Evolutionary conservation across 352 stramenopile species (phyloP), one percentile per base, ranked within the genome.

Genomic region (Globisporangium heterothallicum): DNA sequence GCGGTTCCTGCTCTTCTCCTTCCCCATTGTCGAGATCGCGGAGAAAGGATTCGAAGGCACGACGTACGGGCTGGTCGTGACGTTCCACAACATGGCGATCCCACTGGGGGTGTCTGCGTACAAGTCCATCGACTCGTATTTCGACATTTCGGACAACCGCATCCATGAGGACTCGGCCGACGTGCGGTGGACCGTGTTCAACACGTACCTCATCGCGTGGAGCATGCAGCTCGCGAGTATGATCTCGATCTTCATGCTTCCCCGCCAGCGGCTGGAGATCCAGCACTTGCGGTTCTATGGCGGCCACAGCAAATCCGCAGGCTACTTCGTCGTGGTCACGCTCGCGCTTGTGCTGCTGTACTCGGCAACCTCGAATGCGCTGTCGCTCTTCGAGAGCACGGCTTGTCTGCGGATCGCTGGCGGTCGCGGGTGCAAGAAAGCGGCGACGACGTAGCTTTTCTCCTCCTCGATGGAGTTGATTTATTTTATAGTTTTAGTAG

Each of bases 71-170:
- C 53, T 58, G 4, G 40, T 89, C 14, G 60, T 89, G 13, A 72
- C 72, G 44, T 59, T 59, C 53, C 53, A 59, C 53, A 59, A 68
- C 35, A 63, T 84, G 34, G 64, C 68, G 29, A 78, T 78, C 55
- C 45, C 69, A 25, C 52, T 25, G 0, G 34, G 50, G 44, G 72
- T 79, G 64, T 89, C 78, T 0, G 40, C 54, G 70, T 64, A 65
- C 29, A 72, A 72, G 58, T 86, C 74, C 24, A 88, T 57, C 40
- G 70, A 70, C 61, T 88, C 86, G 58, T 66, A 75, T n/a, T 81
- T 27, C 19, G 63, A 62, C 34, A 63, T 88, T 19, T 59, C 64
- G 13, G 81, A 80, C 49, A 35, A 70, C 7, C 63, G 74, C 49
- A 64, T 83, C 42, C 64, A 77, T 4, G 32, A 4, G 6, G 32